Conservation (phyloP, 1,284 basidiomycete species). For the Pascua sp. region DNA sequence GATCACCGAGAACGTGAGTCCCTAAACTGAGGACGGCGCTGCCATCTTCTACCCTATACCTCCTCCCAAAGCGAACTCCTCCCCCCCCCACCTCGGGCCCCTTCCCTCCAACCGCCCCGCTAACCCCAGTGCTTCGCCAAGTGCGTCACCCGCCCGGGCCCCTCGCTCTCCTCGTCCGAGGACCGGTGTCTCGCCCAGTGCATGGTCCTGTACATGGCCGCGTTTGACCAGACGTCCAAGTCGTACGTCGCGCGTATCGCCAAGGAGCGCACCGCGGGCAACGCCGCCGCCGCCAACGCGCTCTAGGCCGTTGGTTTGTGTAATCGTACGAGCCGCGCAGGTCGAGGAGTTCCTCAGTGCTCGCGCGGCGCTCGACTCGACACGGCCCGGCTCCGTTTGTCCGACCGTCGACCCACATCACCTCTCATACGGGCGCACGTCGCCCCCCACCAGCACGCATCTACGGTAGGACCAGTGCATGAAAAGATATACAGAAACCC, state of each 20-base stretch:
- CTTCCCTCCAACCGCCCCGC: slow-evolving; percentile 2
- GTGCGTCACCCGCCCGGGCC: slow-evolving; percentile 42
- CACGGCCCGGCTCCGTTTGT: no score
- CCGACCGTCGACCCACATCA: no score
- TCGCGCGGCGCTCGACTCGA: no score
- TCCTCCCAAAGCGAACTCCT: background rate
- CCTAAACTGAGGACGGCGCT: background rate
- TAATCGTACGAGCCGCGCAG: background rate
- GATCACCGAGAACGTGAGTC: slow-evolving; percentile 50
- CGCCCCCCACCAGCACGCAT: no score
- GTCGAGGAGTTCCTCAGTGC: no score
- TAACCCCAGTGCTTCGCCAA: slow-evolving; percentile 47
- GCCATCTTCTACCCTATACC: background rate
- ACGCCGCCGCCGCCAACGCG: background rate
- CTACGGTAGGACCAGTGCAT: no score
- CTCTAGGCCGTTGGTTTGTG: background rate
- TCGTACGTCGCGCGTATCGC: slow-evolving; percentile 45
- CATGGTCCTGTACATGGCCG: slow-evolving; percentile 49
- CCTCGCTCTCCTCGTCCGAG: slow-evolving; percentile 42
- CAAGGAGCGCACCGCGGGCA: slow-evolving; percentile 30
- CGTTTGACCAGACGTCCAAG: slow-evolving; percentile 49
- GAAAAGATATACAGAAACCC: no score
- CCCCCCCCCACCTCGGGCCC: no score
- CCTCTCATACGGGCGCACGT: no score
- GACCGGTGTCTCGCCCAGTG: slow-evolving; percentile 49